These are phyloP conservation scores for Colletotrichum simmondsii DNA, from an alignment of 2,329 filamentous ascomycete genomes.

Conservation along the genomic window DNA sequence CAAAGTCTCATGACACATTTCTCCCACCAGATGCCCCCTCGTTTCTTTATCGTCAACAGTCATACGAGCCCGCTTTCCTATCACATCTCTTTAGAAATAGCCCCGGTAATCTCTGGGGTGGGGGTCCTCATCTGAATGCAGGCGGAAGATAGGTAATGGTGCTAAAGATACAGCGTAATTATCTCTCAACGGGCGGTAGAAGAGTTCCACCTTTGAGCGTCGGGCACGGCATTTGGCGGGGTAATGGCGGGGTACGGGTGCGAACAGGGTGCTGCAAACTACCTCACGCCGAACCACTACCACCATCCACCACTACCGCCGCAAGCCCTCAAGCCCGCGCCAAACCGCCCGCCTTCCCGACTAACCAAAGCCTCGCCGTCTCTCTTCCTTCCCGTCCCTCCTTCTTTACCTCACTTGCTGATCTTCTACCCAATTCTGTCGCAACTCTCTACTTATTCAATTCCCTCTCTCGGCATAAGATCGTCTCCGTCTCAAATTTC, in stretches of 20 bases:
- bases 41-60: background rate
- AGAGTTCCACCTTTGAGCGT: constrained; percentile 25
- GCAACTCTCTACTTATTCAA: background rate
- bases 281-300: constrained; percentile 15
- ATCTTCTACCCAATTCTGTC: background rate
- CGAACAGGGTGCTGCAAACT: constrained; percentile 25
- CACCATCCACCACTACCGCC: background rate
- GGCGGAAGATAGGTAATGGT: constrained; percentile 1
- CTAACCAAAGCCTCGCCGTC: background rate
- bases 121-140: background rate
- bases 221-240: constrained; percentile 32
- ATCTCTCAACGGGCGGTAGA: constrained; percentile 20
- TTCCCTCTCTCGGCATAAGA: background rate
- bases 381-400: constrained; percentile 1
- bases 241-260: constrained; percentile 35
- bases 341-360: constrained; percentile 6
- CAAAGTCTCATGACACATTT: constrained; percentile 3
- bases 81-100: constrained; percentile 2
- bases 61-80: constrained; percentile 2
- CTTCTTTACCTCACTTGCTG: background rate
- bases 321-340: constrained; percentile 6
- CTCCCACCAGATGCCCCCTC: background rate
- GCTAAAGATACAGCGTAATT: constrained; percentile 2
- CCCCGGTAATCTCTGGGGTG: background rate
- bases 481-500: background rate